Conservation (phyloP, 2,329 filamentous ascomycete species). For the Seiridium cupressi region DNA sequence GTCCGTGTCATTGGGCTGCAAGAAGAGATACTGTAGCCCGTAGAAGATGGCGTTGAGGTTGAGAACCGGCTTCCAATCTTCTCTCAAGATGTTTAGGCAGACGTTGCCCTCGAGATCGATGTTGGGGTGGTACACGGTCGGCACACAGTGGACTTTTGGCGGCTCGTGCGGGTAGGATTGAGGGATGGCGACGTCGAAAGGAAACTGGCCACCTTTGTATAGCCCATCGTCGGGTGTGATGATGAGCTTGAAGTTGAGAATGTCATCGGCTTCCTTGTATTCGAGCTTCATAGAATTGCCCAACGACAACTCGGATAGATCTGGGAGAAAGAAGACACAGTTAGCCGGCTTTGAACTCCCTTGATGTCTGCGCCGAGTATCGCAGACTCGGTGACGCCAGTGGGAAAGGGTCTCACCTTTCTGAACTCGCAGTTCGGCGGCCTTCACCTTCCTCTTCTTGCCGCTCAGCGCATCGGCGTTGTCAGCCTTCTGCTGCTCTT, state of each 20-base stretch:
- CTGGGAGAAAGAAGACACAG: constrained; percentile 38
- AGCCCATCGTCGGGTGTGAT: constrained; percentile 83
- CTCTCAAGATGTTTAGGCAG: constrained; percentile 92
- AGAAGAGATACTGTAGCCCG: constrained; percentile 91
- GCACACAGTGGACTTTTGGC: constrained; percentile 92
- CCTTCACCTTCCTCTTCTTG: constrained; percentile 98
- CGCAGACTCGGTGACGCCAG: background rate
- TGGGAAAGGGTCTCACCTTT: constrained; percentile 64
- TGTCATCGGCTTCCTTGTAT: constrained; percentile 81
- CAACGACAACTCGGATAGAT: constrained; percentile 78
- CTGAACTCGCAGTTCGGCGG: constrained; percentile 91
- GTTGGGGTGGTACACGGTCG: constrained; percentile 99
- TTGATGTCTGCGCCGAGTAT: background rate
- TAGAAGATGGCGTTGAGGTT: constrained; percentile 97
- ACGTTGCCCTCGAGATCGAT: constrained; percentile 98
- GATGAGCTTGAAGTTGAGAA: constrained; percentile 78
- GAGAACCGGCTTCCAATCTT: constrained; percentile 98
- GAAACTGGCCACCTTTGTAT: constrained; percentile 86
- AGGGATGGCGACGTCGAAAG: constrained; percentile 89
- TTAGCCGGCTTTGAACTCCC: background rate
- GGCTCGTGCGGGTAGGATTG: constrained; percentile 97
- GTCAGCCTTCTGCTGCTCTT: constrained; percentile 93
- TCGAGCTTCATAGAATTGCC: constrained; percentile 77
- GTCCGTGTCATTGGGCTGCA: constrained; percentile 95
- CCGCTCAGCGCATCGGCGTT: constrained; percentile 71